phyloP scores from a whole-genome alignment of 2,329 filamentous ascomycete species.

The Mycocentrospora acerina region DNA sequence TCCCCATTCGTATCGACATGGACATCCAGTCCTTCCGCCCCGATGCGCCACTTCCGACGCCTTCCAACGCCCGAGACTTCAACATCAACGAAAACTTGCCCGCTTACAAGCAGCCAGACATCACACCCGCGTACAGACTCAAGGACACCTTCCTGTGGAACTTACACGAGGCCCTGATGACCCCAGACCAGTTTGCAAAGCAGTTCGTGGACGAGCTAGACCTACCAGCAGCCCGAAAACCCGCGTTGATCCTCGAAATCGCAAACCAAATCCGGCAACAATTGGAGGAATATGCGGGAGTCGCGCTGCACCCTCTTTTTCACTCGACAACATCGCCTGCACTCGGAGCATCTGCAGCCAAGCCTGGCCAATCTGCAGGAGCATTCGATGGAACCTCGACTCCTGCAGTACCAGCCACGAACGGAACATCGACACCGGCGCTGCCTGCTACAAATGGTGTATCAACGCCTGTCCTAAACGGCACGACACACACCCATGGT shows the following conservation, averaged over 20 bases:
- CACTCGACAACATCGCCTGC: conserved; percentile 55
- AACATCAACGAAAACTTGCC: conserved; percentile 71
- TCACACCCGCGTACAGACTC: conserved; percentile 80
- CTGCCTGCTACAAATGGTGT: conserved; percentile 53
- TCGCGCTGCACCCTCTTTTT: conserved; percentile 90
- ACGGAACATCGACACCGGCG: conserved; percentile 52
- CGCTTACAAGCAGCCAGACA: conserved; percentile 76
- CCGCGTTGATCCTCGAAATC: conserved; percentile 72
- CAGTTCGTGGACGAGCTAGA: conserved; percentile 90
- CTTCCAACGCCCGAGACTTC: conserved; percentile 58
- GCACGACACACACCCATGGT: conserved; percentile 45
- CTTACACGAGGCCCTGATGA: conserved; percentile 88
- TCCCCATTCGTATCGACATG: conserved; percentile 94
- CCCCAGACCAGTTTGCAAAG: conserved; percentile 93
- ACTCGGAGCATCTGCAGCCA: conserved; percentile 31
- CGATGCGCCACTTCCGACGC: conserved; percentile 63
- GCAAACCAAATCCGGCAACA: conserved; percentile 94
- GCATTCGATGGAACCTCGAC: conserved; percentile 56
- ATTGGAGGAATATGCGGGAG: conserved; percentile 91
- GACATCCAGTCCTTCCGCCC: conserved; percentile 80
- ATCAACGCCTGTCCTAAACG: conserved; percentile 57
- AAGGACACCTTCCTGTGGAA: conserved; percentile 99
- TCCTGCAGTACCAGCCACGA: conserved; percentile 46
- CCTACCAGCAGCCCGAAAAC: conserved; percentile 69
- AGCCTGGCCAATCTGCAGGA: conserved; percentile 39